Conservation (phyloP, 2,329 filamentous ascomycete genomes). For the Claviceps sp. region DNA sequence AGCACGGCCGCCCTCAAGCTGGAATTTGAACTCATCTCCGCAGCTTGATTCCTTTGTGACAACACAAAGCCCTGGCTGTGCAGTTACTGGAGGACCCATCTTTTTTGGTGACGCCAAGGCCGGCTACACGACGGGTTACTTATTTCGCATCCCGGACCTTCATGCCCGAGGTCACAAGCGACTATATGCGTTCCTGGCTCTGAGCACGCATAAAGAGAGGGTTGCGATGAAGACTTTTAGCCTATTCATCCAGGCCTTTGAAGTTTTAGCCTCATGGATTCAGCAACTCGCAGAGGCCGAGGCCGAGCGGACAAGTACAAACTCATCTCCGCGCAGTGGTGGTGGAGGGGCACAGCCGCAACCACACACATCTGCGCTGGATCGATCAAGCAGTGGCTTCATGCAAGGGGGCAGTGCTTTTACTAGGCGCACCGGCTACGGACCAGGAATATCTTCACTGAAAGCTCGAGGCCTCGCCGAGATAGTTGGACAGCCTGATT, state of each 20-base stretch:
- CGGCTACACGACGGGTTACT: conserved; percentile 57
- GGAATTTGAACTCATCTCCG: conserved; percentile 23
- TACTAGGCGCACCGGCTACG: conserved; percentile 43
- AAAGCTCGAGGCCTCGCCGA: conserved; percentile 51
- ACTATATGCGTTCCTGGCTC: conserved; percentile 54
- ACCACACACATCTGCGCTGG: conserved; percentile 15
- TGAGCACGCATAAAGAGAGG: conserved; percentile 52
- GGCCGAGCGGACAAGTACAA: conserved; percentile 40
- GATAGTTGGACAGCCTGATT: conserved; percentile 51
- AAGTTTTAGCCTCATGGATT: conserved; percentile 52
- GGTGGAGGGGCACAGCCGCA: conserved; percentile 18
- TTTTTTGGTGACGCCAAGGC: conserved; percentile 54
- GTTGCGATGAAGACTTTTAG: conserved; percentile 53
- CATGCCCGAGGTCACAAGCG: conserved; percentile 55
- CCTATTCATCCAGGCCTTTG: conserved; percentile 47
- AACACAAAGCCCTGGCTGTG: conserved; percentile 37
- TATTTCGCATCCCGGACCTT: conserved; percentile 55
- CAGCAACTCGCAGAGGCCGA: conserved; percentile 50
- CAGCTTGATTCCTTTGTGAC: conserved; percentile 34
- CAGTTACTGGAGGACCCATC: conserved; percentile 50
- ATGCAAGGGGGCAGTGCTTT: conserved; percentile 42
- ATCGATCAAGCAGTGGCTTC: conserved; percentile 40
- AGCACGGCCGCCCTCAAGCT: conserved; percentile 38
- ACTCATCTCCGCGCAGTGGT: conserved; percentile 26
- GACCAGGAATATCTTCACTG: conserved; percentile 40